Base-by-base conservation (phyloP, 768 basidiomycete species). In the Leccinum imitatum region DNA sequence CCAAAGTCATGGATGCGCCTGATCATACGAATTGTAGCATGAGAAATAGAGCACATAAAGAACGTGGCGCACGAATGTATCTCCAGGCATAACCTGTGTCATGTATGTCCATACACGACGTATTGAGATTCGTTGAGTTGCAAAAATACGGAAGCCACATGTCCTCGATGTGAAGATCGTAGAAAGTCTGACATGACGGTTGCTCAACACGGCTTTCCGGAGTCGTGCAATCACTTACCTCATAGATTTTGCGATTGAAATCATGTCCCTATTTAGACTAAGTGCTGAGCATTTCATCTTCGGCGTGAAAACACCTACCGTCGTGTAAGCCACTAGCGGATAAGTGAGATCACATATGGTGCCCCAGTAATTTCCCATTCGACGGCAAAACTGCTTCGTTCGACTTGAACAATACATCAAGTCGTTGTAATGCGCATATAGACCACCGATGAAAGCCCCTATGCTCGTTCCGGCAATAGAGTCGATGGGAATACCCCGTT, bases 71-170 rank as follows among this genome's bases (percentile, higher is more conserved):
- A 91, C 93, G 90, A 57, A 93, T 91, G 70, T 86, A 93, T 65
- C 94, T 82, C 96, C 96, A 99, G 13, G 97, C 96, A 77, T 98
- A 98, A n/a, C 97, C 97, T 13, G 93, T 92, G 66, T 95, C 91
- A 68, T 99, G 97, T 47, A 98, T 88, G 69, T 98, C 95, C 94
- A 98, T 98, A 9, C 87, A 83, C 9, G 94, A 97, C 50, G 91
- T 93, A 55, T 89, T 94, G 72, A 99, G 97, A 67, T 98, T 98
- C 19, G 97, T 96, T 3, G 96, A 93, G 68, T 98, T 98, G 76
- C 95, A 97, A 76, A 96, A 98, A 78, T 86, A 98, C 4, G 96
- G 97, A 6, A 99, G 80, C 97, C 96, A 98, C 91, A 97, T 96
- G 75, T 97, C 95, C 74, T 94, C 91, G 44, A 93, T 93, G 66